Percentiles rank a stretch among this genome's conserved stretches.
Conservation (phyloP, 768 basidiomycete genomes). For the Lentinula detonsa region DNA sequence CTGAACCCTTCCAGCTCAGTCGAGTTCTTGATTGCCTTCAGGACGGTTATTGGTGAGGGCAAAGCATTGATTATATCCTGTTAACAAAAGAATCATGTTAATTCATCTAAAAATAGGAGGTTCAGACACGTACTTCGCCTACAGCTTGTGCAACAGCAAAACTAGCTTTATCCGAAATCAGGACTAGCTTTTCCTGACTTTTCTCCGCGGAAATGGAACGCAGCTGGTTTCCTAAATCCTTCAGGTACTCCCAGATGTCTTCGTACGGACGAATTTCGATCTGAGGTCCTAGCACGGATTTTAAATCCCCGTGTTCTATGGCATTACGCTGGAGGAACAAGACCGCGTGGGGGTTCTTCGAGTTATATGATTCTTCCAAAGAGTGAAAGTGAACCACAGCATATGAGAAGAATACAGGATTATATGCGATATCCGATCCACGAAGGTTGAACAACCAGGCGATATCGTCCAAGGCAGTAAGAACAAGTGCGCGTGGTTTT, state of each 20-base stretch:
- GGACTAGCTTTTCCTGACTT: conserved; percentile 46
- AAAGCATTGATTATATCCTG: conserved; percentile 55
- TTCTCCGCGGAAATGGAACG: background rate
- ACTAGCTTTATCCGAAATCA: conserved; percentile 74
- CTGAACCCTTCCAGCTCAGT: conserved; percentile 89
- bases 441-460: conserved; percentile 94
- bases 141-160: conserved; percentile 80
- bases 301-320: conserved; percentile 34
- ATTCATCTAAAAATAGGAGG: background rate
- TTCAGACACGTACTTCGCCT: conserved; percentile 43
- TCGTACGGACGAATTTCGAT: conserved; percentile 72
- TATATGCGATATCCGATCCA: conserved; percentile 88
- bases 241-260: conserved; percentile 58
- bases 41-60: conserved; percentile 70
- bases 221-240: conserved; percentile 27
- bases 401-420: conserved; percentile 90
- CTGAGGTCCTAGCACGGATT: conserved; percentile 39
- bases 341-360: conserved; percentile 29
- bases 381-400: conserved; percentile 54
- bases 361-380: conserved; percentile 17
- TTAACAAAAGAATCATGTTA: conserved; percentile 4
- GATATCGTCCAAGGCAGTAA: conserved; percentile 90
- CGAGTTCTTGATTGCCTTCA: conserved; percentile 77
- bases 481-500: conserved; percentile 55
- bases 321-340: conserved; percentile 66